Percentiles rank a stretch among this genome's conserved stretches.
Conservation (phyloP, 371 early-diverging fungal genomes). For the Mortierella sp. region DNA sequence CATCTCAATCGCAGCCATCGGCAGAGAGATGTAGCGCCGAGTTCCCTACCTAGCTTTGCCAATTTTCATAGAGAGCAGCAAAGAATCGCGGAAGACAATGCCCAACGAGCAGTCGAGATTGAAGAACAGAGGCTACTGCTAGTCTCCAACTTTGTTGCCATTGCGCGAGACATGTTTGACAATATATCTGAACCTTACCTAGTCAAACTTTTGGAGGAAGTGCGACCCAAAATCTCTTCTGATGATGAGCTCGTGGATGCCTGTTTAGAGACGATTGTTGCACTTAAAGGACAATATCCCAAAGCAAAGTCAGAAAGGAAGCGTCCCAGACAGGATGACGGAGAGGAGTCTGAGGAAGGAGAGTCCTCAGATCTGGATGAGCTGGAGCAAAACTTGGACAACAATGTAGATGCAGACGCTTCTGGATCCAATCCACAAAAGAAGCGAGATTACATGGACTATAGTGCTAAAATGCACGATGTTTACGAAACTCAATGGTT, state of each 20-base stretch:
- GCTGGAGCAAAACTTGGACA: not conserved
- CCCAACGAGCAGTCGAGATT: conserved; percentile 2
- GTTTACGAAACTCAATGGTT: conserved; percentile 31
- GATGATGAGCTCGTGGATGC: conserved; percentile 37
- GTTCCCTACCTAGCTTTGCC: conserved; percentile 11
- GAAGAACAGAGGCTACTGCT: conserved; percentile 19
- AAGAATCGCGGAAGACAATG: conserved; percentile 3
- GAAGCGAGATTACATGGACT: conserved; percentile 33
- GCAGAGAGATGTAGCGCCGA: not conserved
- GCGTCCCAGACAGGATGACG: conserved; percentile 12
- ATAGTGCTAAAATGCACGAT: conserved; percentile 1
- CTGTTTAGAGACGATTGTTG: conserved; percentile 35
- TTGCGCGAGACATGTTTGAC: conserved; percentile 41
- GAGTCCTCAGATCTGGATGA: conserved; percentile 7
- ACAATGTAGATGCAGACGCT: not conserved
- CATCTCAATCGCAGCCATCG: not conserved
- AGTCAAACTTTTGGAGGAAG: conserved; percentile 23
- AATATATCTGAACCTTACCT: conserved; percentile 37
- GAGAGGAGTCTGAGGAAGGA: conserved; percentile 1
- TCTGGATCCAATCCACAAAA: not conserved
- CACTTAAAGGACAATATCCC: conserved; percentile 37
- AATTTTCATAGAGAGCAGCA: conserved; percentile 32
- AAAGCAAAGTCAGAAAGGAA: conserved; percentile 31
- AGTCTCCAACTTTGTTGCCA: conserved; percentile 30
- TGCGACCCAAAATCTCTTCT: conserved; percentile 4